Evolutionary conservation across 306 rosid species (phyloP).

Genomic region (Echinosophora koreensis): DNA sequence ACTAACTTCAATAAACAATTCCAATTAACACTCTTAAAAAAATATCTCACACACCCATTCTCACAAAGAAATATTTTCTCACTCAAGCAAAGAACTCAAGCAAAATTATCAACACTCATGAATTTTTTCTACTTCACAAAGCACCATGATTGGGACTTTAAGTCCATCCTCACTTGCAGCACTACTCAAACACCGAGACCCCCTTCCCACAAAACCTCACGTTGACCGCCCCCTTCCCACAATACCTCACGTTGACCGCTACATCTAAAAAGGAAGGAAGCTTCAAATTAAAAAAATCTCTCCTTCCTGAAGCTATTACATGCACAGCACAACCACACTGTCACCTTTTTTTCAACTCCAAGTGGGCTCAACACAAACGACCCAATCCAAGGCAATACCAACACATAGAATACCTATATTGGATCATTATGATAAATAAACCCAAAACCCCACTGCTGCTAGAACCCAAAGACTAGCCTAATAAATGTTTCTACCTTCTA

Average conservation of each 20-base stretch:
- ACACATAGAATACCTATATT: not conserved
- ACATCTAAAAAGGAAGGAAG: not conserved
- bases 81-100: not conserved
- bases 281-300: not conserved
- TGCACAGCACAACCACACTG: not conserved
- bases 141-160: not conserved
- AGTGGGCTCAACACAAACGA: not conserved
- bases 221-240: not conserved
- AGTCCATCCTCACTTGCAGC: not conserved
- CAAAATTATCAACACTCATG: not conserved
- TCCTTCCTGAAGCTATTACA: not conserved
- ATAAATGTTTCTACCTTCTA: slow-evolving; percentile 3
- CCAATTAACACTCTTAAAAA: too few species aligned
- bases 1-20: not conserved
- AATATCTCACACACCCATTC: not conserved
- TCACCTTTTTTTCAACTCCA: not conserved
- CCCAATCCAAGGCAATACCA: not conserved
- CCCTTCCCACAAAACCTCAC: not conserved
- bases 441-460: slow-evolving; percentile 23
- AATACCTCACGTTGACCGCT: not conserved
- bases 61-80: not conserved
- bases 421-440: slow-evolving; percentile 5
- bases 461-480: slow-evolving; percentile 2
- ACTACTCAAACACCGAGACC: not conserved
- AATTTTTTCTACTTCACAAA: not conserved